Evolutionary conservation across 345 rosid genomes (phyloP).

Genomic region (Eucalyptus polyanthemos): DNA sequence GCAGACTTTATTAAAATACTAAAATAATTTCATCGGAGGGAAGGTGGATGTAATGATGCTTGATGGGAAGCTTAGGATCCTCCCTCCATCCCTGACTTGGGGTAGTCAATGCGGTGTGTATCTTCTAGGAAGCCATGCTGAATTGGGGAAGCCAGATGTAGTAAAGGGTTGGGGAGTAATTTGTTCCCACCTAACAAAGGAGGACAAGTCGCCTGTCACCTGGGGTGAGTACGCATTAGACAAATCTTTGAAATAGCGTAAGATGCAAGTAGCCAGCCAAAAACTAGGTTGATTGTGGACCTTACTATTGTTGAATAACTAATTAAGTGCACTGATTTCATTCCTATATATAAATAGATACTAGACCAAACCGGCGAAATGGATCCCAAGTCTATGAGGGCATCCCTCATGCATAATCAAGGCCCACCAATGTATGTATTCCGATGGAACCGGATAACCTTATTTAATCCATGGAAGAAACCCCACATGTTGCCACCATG

Average conservation of each 20-base stretch:
- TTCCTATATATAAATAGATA: neutral
- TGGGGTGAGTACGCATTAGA: neutral
- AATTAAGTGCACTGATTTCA: neutral
- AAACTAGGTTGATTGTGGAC: neutral
- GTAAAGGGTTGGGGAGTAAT: neutral
- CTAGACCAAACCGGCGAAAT: neutral
- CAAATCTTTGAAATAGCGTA: neutral
- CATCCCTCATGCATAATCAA: neutral
- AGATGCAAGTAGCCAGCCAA: neutral
- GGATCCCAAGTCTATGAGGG: neutral
- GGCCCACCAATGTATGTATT: neutral
- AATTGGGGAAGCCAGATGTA: neutral
- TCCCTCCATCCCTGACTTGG: neutral
- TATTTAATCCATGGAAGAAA: neutral
- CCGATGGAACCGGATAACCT: neutral
- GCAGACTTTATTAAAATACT: neutral
- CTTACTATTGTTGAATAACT: neutral
- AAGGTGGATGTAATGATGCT: neutral
- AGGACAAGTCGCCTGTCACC: neutral
- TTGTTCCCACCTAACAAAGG: neutral
- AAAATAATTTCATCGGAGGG: neutral
- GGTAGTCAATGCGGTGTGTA: neutral
- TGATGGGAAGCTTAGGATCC: neutral
- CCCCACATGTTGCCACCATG: neutral
- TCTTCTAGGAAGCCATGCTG: neutral